Conservation (phyloP, 169 alveolate genomes). For the Plasmodium yoelii region DNA sequence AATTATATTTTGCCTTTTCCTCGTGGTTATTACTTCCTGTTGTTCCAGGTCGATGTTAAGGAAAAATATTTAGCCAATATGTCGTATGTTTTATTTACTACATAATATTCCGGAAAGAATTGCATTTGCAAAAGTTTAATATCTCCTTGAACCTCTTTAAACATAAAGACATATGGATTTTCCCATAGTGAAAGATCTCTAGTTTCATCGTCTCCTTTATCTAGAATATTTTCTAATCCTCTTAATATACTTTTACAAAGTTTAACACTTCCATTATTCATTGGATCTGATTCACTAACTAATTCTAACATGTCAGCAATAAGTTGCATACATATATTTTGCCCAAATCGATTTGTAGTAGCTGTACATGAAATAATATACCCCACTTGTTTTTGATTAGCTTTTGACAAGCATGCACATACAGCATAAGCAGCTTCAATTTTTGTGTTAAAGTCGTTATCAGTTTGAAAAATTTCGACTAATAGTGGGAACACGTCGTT, state of each 20-base stretch:
- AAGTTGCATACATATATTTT: constrained; percentile 82
- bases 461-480: constrained; percentile 85
- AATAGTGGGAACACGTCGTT: constrained; percentile 86
- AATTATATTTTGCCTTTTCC: neutral
- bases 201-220: constrained; percentile 87
- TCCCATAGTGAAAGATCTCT: constrained; percentile 84
- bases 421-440: constrained; percentile 92
- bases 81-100: constrained; percentile 83
- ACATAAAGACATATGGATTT: constrained; percentile 89
- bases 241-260: constrained; percentile 87
- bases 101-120: constrained; percentile 85
- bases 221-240: constrained; percentile 88
- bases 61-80: constrained; percentile 79
- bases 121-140: constrained; percentile 85
- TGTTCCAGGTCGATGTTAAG: constrained; percentile 77
- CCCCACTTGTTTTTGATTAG: constrained; percentile 88
- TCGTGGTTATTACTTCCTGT: constrained; percentile 33
- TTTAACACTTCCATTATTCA: constrained; percentile 87
- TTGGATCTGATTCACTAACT: constrained; percentile 88
- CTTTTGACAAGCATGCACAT: constrained; percentile 89
- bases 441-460: constrained; percentile 87
- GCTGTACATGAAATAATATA: constrained; percentile 89
- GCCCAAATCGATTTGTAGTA: constrained; percentile 53
- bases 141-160: constrained; percentile 84
- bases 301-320: constrained; percentile 89